Percentiles rank a stretch among this genome's conserved stretches.
These are phyloP conservation scores for Myrica gale DNA, from an alignment of 306 rosid genomes.

Conservation along the genomic window DNA sequence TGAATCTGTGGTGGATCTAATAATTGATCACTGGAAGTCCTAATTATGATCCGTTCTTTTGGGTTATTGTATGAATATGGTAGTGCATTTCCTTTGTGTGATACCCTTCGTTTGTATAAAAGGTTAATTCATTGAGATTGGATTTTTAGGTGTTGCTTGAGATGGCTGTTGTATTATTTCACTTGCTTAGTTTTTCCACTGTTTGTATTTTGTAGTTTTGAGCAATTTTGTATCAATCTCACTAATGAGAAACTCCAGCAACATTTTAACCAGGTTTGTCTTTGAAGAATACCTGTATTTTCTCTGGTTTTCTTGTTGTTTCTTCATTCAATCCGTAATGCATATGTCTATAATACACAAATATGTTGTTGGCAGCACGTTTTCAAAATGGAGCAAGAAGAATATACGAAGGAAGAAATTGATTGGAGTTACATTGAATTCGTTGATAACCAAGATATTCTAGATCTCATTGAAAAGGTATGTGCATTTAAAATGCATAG, in stretches of 20 bases:
- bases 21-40: no score
- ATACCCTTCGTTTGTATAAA: no score
- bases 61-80: no score
- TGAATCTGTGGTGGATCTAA: no score
- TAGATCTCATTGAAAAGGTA: slow-evolving; percentile 98
- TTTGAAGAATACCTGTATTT: slow-evolving; percentile 21
- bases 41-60: no score
- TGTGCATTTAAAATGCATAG: slow-evolving; percentile 27
- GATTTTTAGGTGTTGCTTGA: not conserved
- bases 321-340: slow-evolving; percentile 21
- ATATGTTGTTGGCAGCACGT: slow-evolving; percentile 74
- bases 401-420: slow-evolving; percentile 95
- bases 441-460: slow-evolving; percentile 93
- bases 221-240: slow-evolving; percentile 97
- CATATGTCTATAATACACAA: slow-evolving; percentile 24
- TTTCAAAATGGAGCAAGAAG: slow-evolving; percentile 99
- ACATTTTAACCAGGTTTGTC: slow-evolving; percentile 93
- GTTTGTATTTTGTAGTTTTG: slow-evolving; percentile 65
- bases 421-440: slow-evolving; percentile 99
- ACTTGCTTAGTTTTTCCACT: not conserved
- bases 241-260: slow-evolving; percentile 99
- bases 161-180: slow-evolving; percentile 8
- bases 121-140: not conserved
- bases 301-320: slow-evolving; percentile 21
- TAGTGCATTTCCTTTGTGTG: no score